These are phyloP conservation scores for Aspergillus mulundensis DNA, from an alignment of 495 filamentous ascomycete genomes.

Conservation along the genomic window DNA sequence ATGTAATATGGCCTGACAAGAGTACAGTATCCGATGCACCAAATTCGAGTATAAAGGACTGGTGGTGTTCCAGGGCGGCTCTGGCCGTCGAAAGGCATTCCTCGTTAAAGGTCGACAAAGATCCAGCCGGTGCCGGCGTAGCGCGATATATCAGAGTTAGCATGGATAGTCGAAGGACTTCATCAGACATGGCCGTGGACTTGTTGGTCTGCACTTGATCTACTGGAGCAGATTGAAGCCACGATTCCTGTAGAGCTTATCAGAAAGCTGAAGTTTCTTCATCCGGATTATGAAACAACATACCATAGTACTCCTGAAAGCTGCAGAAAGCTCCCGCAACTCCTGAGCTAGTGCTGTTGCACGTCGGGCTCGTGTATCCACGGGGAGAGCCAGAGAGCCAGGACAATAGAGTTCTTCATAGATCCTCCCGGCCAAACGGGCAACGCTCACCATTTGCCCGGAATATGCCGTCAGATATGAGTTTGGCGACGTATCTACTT, in stretches of 20 bases:
- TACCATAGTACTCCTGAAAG: not conserved
- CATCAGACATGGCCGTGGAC: not conserved
- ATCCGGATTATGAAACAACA: not conserved
- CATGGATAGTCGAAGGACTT: not conserved
- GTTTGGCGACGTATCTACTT: not conserved
- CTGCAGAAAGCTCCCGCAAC: not conserved
- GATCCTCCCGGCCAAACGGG: constrained; percentile 2
- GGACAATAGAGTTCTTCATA: constrained; percentile 9
- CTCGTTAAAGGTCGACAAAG: not conserved
- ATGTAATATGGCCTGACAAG: not conserved
- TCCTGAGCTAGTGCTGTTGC: not conserved
- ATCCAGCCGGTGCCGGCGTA: not conserved
- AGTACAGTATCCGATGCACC: not conserved
- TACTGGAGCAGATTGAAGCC: not conserved
- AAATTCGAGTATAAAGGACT: not conserved
- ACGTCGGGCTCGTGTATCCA: not conserved
- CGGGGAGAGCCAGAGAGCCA: not conserved
- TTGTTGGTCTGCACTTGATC: not conserved
- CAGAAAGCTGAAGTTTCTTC: not conserved
- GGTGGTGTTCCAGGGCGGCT: not conserved
- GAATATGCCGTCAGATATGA: not conserved
- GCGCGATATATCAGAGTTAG: not conserved
- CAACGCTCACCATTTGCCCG: not conserved
- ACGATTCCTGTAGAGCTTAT: not conserved
- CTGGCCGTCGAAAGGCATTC: not conserved